phyloP scores from a whole-genome alignment of 2,329 filamentous ascomycete genomes.

The Byssochlamys sp. region DNA sequence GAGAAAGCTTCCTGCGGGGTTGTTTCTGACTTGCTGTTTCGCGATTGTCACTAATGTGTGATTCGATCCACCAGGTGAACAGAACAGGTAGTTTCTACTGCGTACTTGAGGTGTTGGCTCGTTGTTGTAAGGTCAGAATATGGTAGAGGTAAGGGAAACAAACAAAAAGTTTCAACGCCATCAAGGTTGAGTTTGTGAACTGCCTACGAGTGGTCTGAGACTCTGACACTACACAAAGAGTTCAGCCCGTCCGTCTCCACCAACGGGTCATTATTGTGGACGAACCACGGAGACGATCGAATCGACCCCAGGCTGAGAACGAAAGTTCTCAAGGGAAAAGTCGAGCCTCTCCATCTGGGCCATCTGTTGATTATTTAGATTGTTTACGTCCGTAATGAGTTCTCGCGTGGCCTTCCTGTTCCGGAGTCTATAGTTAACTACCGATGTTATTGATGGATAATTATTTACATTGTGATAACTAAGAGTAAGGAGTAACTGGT shows the following conservation, averaged over 20 bases:
- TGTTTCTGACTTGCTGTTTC: neutral
- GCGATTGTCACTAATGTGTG: neutral
- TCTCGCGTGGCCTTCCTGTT: neutral
- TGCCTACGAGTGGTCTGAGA: neutral
- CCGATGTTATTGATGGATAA: neutral
- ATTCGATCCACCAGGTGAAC: neutral
- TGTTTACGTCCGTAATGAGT: neutral
- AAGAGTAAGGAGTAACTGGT: no score
- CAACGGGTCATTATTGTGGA: neutral
- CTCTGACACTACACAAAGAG: neutral
- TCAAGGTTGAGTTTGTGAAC: neutral
- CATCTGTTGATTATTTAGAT: neutral
- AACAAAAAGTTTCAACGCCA: neutral
- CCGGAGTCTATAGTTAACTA: neutral
- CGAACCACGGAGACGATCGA: neutral
- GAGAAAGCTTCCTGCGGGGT: neutral
- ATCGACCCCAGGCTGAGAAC: neutral
- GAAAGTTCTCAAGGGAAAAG: neutral
- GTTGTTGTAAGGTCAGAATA: neutral
- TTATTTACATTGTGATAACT: no score
- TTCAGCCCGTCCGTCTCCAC: neutral
- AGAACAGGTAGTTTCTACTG: neutral
- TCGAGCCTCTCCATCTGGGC: neutral
- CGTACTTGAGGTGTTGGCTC: neutral
- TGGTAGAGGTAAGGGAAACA: neutral